Evolutionary conservation across 2,329 filamentous ascomycete species (phyloP).

Genomic region (Aspergillus puulaauensis): DNA sequence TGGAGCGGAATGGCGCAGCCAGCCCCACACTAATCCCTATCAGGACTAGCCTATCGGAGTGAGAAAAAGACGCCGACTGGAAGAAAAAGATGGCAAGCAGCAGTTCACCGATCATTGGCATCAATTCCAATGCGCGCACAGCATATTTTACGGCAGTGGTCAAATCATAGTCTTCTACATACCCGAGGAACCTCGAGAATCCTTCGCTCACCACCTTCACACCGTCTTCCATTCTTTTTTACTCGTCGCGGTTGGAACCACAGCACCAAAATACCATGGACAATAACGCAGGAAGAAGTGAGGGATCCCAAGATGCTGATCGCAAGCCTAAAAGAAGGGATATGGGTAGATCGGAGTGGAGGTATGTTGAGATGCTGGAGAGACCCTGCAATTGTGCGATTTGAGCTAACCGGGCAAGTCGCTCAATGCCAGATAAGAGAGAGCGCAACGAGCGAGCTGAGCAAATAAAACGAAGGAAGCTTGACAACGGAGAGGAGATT

Average conservation of each 20-base stretch:
- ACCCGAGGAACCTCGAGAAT: background rate
- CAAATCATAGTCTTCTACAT: conserved; percentile 10
- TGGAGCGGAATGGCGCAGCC: background rate
- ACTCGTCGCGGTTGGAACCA: background rate
- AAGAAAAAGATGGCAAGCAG: conserved; percentile 8
- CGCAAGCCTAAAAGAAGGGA: conserved; percentile 61
- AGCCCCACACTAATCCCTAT: background rate
- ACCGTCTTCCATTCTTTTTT: background rate
- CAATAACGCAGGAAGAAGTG: conserved; percentile 33
- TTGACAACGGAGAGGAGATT: conserved; percentile 47
- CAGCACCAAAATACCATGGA: conserved; percentile 26
- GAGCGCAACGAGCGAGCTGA: conserved; percentile 51
- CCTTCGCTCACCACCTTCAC: background rate
- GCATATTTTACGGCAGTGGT: conserved; percentile 18
- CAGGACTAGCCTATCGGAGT: background rate
- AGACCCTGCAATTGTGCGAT: background rate
- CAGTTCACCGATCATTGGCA: background rate
- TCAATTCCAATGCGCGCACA: conserved; percentile 25
- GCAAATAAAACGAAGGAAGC: conserved; percentile 56
- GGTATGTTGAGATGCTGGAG: conserved; percentile 47
- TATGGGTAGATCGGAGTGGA: conserved; percentile 66
- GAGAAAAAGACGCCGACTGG: conserved; percentile 7
- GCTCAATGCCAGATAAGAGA: conserved; percentile 53
- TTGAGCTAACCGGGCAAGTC: conserved; percentile 53
- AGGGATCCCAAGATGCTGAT: conserved; percentile 31